These are phyloP conservation scores for Passalora sequoiae DNA, from an alignment of 2,329 filamentous ascomycete genomes.

Conservation along the genomic window DNA sequence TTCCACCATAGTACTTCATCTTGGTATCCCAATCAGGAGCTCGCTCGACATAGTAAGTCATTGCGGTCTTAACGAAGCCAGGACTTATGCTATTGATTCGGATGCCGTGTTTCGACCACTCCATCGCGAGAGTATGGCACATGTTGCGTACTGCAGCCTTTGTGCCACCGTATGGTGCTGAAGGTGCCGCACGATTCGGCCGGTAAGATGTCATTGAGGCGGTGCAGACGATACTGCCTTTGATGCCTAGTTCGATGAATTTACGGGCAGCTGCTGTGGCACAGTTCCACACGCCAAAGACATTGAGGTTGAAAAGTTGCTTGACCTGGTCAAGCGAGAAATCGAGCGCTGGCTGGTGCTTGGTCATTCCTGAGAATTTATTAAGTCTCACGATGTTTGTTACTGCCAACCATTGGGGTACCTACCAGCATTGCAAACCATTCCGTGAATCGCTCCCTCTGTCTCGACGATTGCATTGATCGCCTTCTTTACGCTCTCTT, in stretches of 20 bases:
- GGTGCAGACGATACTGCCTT: slow-evolving; percentile 45
- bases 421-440: slow-evolving; percentile 25
- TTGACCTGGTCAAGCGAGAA: slow-evolving; percentile 29
- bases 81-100: slow-evolving; percentile 32
- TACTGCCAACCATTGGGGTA: not conserved
- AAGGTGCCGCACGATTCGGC: slow-evolving; percentile 36
- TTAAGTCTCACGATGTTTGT: not conserved
- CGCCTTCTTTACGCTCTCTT: slow-evolving; percentile 25
- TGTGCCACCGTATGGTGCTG: slow-evolving; percentile 39
- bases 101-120: slow-evolving; percentile 34
- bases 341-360: slow-evolving; percentile 31
- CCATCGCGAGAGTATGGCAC: slow-evolving; percentile 37
- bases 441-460: slow-evolving; percentile 27
- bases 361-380: slow-evolving; percentile 24
- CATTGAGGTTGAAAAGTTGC: slow-evolving; percentile 34
- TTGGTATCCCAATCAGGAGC: slow-evolving; percentile 50
- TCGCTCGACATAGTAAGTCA: slow-evolving; percentile 48
- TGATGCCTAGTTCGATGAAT: slow-evolving; percentile 44
- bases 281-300: slow-evolving; percentile 45
- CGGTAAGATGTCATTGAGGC: slow-evolving; percentile 46
- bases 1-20: slow-evolving; percentile 52
- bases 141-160: slow-evolving; percentile 43
- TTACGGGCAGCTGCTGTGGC: slow-evolving; percentile 41
- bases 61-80: slow-evolving; percentile 35
- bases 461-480: slow-evolving; percentile 26